Base-by-base conservation (phyloP, 1,139 yeast species). In the Kluyveromyces marxianus region DNA sequence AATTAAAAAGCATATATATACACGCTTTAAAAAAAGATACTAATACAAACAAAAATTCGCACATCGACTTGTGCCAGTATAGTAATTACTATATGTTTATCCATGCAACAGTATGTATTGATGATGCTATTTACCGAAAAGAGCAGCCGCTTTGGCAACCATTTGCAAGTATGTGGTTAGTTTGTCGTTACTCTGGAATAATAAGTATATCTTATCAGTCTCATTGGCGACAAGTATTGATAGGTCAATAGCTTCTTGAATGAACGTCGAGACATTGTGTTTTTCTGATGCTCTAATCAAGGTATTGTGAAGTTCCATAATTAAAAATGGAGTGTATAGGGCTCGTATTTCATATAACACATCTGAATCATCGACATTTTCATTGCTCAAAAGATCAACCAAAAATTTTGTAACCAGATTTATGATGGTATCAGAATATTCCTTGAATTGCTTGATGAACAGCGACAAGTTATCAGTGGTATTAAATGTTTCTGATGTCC, bases 261-360 rank as follows among this genome's bases (percentile, higher is more conserved):
- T 62, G 49, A 64, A 72, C 39, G 56, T 58, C 31, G 61, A 57
- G 36, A 68, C 66, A 7, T 56, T 56, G 34, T 68, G 59, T 4
- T 67, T 62, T 32, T 64, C 55, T 29, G 65, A 59, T 3, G 71
- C 70, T 31, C 63, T 66, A n/a, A 77, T 74, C 52, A 78, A 73
- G 6, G 81, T 74, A 41, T 73, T 71, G 48, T 81, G 75, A 41
- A 84, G 67, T 52, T 82, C 85, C 47, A 83, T 76, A 33, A 86
- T 71, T 47, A 86, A 65, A 54, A 76, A 78, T 24, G 96, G 95
- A n/a, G 86, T 75, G 62, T 86, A 88, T 25, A 81, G 65, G 6
- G 79, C 70, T 58, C 95, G 74, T 46, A 84, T 69, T 46, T 61
- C 65, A 44, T 52, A 58, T 28, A 59, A 41, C 3, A 57, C 49